Evolutionary conservation across 148 eudicot genomes (phyloP).

Genomic region (Chenopodium quinoa): DNA sequence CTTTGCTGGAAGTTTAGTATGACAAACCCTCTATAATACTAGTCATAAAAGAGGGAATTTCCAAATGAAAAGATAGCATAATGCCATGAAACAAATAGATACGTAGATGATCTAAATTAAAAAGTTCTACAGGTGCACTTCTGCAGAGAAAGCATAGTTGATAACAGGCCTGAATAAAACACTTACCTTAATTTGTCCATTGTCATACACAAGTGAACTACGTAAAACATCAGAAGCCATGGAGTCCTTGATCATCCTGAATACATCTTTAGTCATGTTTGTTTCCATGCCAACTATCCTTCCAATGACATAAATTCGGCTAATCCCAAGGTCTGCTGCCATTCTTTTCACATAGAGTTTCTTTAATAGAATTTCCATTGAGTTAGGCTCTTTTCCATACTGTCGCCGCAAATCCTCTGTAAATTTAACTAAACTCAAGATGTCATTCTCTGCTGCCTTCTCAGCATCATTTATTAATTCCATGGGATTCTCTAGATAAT

Average conservation of each 20-base stretch:
- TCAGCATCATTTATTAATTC: conserved; percentile 74
- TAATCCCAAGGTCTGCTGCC: conserved; percentile 96
- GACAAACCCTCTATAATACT: background rate
- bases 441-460: conserved; percentile 82
- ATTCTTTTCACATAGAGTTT: conserved; percentile 89
- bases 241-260: conserved; percentile 71
- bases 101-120: background rate
- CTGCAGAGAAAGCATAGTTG: background rate
- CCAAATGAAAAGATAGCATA: background rate
- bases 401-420: conserved; percentile 77
- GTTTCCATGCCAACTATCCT: conserved; percentile 76
- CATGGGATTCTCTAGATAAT: conserved; percentile 90
- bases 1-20: background rate
- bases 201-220: conserved; percentile 53
- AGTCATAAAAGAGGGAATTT: background rate
- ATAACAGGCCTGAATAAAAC: background rate
- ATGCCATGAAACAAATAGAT: background rate
- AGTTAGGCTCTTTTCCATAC: conserved; percentile 87
- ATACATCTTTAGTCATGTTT: conserved; percentile 71
- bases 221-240: conserved; percentile 65
- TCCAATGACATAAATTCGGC: conserved; percentile 66
- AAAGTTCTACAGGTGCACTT: background rate
- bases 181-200: conserved; percentile 71
- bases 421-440: conserved; percentile 77
- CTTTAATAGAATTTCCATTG: conserved; percentile 85